phyloP scores from a whole-genome alignment of 2,329 filamentous ascomycete genomes.

The Didymella sp. region DNA sequence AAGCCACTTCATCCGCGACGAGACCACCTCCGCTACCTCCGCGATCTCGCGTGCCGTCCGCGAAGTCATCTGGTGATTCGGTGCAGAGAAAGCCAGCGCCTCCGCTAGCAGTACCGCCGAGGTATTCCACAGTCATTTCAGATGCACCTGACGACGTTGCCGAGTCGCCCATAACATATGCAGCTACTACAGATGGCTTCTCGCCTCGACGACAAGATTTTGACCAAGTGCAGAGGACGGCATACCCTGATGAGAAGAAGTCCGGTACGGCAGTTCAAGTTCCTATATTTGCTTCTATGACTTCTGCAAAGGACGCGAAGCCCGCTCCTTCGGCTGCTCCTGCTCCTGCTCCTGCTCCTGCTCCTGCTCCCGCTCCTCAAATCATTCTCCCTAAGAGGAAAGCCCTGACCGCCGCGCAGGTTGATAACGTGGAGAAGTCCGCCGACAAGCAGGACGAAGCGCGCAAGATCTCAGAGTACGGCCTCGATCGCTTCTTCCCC shows the following conservation, averaged over 20 bases:
- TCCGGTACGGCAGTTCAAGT: constrained; percentile 46
- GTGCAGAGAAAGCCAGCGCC: constrained; percentile 54
- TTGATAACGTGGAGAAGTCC: constrained; percentile 46
- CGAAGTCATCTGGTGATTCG: constrained; percentile 39
- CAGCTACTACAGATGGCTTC: constrained; percentile 52
- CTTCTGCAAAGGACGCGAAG: constrained; percentile 20
- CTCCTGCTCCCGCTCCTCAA: constrained; percentile 36
- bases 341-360: constrained; percentile 28
- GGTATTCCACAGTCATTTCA: constrained; percentile 55
- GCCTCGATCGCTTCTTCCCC: constrained; percentile 15
- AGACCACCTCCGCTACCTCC: constrained; percentile 51
- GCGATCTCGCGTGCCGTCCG: constrained; percentile 36
- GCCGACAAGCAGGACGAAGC: constrained; percentile 30
- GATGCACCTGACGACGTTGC: constrained; percentile 46
- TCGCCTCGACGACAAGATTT: constrained; percentile 34
- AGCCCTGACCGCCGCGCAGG: constrained; percentile 53
- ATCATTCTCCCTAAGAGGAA: constrained; percentile 54
- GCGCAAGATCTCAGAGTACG: constrained; percentile 14
- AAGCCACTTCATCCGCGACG: constrained; percentile 20
- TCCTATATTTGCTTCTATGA: constrained; percentile 30
- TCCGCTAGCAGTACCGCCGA: constrained; percentile 50
- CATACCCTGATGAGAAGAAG: constrained; percentile 45
- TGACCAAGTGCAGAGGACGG: constrained; percentile 26
- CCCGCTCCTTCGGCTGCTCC: constrained; percentile 33
- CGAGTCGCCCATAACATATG: constrained; percentile 51